A percentile compares a stretch with the other conserved stretches of the same genome.
Conservation (phyloP, 148 eudicot species). For the Persicaria tinctoria region DNA sequence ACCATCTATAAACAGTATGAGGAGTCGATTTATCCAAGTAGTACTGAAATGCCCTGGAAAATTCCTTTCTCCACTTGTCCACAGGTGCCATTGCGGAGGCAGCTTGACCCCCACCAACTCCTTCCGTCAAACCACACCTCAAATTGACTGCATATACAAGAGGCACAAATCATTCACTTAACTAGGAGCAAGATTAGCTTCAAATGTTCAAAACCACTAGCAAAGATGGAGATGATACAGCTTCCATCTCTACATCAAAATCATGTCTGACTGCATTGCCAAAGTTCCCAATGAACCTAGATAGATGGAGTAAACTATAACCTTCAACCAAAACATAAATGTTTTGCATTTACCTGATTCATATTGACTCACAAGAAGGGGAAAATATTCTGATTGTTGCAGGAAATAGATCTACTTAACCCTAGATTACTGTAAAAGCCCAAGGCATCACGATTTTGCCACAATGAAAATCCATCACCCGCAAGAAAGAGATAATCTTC, state of each 20-base stretch:
- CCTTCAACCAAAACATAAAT: not conserved
- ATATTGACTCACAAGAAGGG: not conserved
- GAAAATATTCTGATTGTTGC: not conserved
- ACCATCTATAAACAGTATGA: slow-evolving; percentile 56
- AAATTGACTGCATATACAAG: not conserved
- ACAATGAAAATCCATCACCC: not conserved
- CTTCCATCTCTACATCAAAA: too few relatives aligned
- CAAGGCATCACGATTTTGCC: too few relatives aligned
- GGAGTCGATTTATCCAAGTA: slow-evolving; percentile 63
- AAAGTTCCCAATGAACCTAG: not conserved
- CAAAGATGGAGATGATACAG: too few relatives aligned
- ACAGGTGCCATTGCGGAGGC: slow-evolving; percentile 23
- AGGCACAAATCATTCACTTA: not conserved
- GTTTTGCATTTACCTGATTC: not conserved
- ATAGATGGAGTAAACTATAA: not conserved
- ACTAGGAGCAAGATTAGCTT: not conserved
- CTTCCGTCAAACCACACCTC: slow-evolving; percentile 14
- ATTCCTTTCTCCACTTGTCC: slow-evolving; percentile 39
- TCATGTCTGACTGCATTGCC: too few relatives aligned
- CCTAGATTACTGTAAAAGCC: not conserved
- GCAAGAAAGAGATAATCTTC: not conserved
- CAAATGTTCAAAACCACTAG: too few relatives aligned
- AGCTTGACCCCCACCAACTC: slow-evolving; percentile 24
- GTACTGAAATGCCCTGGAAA: slow-evolving; percentile 36
- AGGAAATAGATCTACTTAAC: not conserved